Base-by-base conservation (phyloP, 441 rosid genomes). In the Breynia disticha region DNA sequence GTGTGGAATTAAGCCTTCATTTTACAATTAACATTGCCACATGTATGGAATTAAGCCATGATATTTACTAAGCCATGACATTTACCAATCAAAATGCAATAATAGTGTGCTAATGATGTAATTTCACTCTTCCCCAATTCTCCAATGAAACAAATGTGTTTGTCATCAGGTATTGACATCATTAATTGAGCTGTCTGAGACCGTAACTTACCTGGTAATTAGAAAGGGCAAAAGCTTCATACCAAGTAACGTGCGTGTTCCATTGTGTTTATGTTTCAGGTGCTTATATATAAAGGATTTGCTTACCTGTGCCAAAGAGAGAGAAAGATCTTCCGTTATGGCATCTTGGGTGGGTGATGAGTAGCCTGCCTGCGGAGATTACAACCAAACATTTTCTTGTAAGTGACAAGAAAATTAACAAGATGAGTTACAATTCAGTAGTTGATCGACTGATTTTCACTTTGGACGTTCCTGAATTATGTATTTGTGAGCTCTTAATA, bases 341-440 rank as follows among this genome's bases (percentile, higher is more conserved):
- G 87, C 95, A 63, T 78, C 57, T 72, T 88, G 87, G 50, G 91
- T 79, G 24, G 97, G 95, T 16, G 97, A 88, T 21, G 97, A 88
- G 56, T 81, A 93, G 22, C 98, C 98, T 13, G 75, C 95, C 98
- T 93, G 91, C 62, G 24, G 46, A 55, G 59, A 39, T 52, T 2
- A 54, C 5, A 55, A 46, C 17, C 11, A 16, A 57, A 50, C 50
- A 22, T 9, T 45, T 28, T 11, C 61, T 49, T 14, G 14, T 53
- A 15, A 19, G 53, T 21, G 24, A 13, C 9, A 16, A 15, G 5
- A 20, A 55, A 21, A 38, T 12, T 19, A 35, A 7, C 38, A 46
- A 50, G 16, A 20, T 45, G 46, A 22, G 7, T 46, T 46, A 9
- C 13, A 15, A 24, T 16, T 20, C 46, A 7, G n/a, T 7, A 42